Base-by-base conservation (phyloP, 2,329 filamentous ascomycete genomes). In the Hymenoscyphus fructigenus region DNA sequence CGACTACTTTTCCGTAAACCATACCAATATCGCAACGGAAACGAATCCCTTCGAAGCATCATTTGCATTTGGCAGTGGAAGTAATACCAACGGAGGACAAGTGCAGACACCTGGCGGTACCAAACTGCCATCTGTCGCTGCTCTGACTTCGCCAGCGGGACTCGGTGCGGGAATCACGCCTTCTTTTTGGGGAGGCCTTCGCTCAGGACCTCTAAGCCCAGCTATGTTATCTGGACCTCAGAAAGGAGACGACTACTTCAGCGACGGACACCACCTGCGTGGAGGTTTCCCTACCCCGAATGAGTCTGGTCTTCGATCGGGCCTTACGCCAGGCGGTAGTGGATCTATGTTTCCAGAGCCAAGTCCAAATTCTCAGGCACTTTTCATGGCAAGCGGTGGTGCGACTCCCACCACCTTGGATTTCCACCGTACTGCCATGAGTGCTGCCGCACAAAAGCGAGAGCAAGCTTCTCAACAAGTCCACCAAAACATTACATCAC, bases 11-110 rank as follows among this genome's bases (percentile, higher is more conserved):
- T 84, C 85, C 61, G 83, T 81, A 65, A 81, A 85, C 68, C 83
- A 84, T 71, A 79, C 79, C 72, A 66, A 70, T 61, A 78, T 93
- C 76, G 89, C 86, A 72, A 85, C 91, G 77, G 95, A 98, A 81
- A 93, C 93, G 66, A 98, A 99, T 78, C 94, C 95, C 9, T 98
- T 99, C 75, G 95, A 98, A 77, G 92, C 95, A 79, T 97, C 94
- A 6, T 99, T 99, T 76, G 88, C 87, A 53, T 83, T 82, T 47
- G 77, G 85, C 67, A 81, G 81, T 62, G 80, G 83, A 79, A 57
- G 64, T 28, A 70, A 68, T 64, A 58, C 65, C 28, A 70, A 67
- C 64, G 66, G 66, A 60, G 67, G 67, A 56, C 59, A 55, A 29
- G 80, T 87, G 71, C 92, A 96, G 77, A 96, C 94, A 36, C 93